Conservation (phyloP, 352 stramenopile species). For the Phytophthora quininea region DNA sequence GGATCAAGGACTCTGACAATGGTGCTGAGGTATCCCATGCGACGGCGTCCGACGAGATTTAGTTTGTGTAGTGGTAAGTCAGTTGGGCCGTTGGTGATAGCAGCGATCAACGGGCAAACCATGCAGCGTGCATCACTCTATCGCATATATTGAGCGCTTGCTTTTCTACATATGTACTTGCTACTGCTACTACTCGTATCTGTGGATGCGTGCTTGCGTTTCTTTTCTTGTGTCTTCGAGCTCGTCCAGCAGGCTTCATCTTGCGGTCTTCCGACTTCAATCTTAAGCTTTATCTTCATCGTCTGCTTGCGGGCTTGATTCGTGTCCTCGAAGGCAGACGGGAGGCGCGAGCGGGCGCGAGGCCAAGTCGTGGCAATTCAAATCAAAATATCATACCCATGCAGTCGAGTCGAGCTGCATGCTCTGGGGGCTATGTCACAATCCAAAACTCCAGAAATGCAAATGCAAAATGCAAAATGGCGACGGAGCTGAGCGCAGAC, state of each 20-base stretch:
- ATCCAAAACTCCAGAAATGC: constrained; percentile 47
- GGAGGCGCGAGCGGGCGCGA: constrained; percentile 20
- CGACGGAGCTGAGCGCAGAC: constrained; percentile 16
- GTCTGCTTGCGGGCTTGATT: constrained; percentile 33
- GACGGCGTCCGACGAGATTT: constrained; percentile 3
- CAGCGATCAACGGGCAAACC: constrained; percentile 11
- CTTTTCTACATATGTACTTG: constrained; percentile 60
- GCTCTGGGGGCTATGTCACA: constrained; percentile 38
- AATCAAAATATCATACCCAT: constrained; percentile 48
- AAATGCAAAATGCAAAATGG: constrained; percentile 50
- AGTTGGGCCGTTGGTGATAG: not conserved
- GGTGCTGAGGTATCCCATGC: constrained; percentile 2
- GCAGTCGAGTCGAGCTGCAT: constrained; percentile 40
- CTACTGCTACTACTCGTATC: constrained; percentile 44
- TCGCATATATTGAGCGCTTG: constrained; percentile 48
- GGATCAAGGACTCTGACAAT: constrained; percentile 1
- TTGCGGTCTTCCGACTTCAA: constrained; percentile 29
- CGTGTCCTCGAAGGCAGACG: constrained; percentile 20
- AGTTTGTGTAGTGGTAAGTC: not conserved
- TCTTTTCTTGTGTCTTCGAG: constrained; percentile 23
- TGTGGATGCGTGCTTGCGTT: constrained; percentile 31
- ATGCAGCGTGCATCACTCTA: constrained; percentile 42
- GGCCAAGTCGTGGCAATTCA: constrained; percentile 38
- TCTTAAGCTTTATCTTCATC: constrained; percentile 44
- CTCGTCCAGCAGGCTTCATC: constrained; percentile 15